phyloP scores from a whole-genome alignment of 108 stramenopile genomes.

The Pseudonitzschia delicatissima region DNA sequence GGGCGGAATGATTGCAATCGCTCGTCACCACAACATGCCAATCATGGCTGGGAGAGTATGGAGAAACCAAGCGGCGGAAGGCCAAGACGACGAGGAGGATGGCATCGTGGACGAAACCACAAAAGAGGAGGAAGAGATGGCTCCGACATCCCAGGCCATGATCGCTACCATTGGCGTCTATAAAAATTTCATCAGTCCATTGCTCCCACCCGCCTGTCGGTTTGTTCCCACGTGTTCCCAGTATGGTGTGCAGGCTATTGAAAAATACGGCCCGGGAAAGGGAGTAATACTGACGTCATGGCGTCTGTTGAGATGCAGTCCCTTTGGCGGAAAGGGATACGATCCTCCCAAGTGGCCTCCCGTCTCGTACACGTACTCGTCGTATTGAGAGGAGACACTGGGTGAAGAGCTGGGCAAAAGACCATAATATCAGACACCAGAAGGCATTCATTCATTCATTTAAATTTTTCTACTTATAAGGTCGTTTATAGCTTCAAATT shows the following conservation, averaged over 20 bases:
- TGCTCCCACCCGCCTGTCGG: slow-evolving; percentile 85
- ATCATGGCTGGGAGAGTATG: background rate
- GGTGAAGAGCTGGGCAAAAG: no score
- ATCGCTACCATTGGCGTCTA: slow-evolving; percentile 77
- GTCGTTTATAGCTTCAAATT: no score
- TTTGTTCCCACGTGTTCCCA: slow-evolving; percentile 88
- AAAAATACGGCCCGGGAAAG: slow-evolving; percentile 73
- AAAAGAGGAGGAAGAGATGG: background rate
- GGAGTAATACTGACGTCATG: slow-evolving; percentile 77
- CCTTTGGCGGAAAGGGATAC: slow-evolving; percentile 86
- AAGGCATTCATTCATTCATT: no score
- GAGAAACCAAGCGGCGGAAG: background rate
- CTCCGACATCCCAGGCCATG: slow-evolving; percentile 49
- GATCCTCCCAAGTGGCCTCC: slow-evolving; percentile 63
- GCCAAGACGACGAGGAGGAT: background rate
- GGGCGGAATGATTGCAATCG: background rate
- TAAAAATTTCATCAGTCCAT: slow-evolving; percentile 78
- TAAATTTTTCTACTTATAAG: no score
- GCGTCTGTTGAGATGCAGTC: slow-evolving; percentile 78
- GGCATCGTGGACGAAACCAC: slow-evolving; percentile 3
- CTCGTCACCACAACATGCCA: background rate
- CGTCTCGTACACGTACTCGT: slow-evolving; percentile 6
- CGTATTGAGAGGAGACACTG: background rate
- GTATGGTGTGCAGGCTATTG: slow-evolving; percentile 81
- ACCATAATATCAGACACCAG: no score